Evolutionary conservation across 169 alveolate species (phyloP).

Genomic region (Plasmodium relictum): DNA sequence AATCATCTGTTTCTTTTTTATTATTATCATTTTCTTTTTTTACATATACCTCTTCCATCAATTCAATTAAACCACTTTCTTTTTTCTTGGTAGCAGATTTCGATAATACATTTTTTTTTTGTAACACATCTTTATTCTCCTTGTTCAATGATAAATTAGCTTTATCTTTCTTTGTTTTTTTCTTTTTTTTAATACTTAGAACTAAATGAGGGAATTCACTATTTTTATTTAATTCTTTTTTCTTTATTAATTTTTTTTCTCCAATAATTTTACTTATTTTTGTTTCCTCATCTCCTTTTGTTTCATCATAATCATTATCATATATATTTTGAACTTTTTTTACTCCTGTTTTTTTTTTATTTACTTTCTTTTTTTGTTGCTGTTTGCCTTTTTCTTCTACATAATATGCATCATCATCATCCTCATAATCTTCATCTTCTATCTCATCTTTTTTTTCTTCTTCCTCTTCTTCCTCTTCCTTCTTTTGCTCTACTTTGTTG

Average conservation of each 20-base stretch:
- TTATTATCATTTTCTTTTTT: neutral
- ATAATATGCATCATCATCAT: constrained; percentile 10
- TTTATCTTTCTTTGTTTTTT: neutral
- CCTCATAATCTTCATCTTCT: constrained; percentile 22
- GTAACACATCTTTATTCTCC: neutral
- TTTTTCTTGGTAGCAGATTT: neutral
- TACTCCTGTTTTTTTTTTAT: neutral
- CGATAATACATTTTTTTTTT: neutral
- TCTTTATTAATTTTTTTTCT: neutral
- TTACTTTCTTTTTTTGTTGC: neutral
- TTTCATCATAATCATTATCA: neutral
- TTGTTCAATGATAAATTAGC: neutral
- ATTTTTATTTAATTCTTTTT: neutral
- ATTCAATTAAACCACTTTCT: neutral
- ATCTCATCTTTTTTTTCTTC: neutral
- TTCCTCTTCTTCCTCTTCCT: neutral
- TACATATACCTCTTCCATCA: neutral
- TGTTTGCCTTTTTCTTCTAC: constrained; percentile 1
- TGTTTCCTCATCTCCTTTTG: neutral
- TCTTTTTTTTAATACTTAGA: neutral
- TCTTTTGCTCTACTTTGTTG: neutral
- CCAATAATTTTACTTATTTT: neutral
- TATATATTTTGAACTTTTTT: neutral
- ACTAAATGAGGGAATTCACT: constrained; percentile 2
- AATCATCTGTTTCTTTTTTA: neutral